Conservation (phyloP, 139 green algal genomes). For the Micractinium conductrix region DNA sequence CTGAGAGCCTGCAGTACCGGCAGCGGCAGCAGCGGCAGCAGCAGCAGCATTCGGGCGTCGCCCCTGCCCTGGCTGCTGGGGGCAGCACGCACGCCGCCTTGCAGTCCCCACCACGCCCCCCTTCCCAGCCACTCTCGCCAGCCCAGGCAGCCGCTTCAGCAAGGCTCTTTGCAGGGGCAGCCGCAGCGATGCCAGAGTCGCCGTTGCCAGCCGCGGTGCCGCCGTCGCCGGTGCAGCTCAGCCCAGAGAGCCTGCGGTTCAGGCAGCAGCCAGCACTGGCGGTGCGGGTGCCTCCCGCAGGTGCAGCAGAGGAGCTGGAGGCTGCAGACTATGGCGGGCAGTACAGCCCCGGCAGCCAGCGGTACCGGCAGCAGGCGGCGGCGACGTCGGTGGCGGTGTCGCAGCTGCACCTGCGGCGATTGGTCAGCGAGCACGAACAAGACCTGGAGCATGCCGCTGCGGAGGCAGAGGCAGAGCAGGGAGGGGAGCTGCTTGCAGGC, state of each 20-base stretch:
- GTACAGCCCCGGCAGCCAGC: constrained; percentile 29
- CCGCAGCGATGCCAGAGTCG: neutral
- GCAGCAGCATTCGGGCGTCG: neutral
- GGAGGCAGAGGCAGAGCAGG: neutral
- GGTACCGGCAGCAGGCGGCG: constrained; percentile 1
- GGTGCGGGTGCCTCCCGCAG: neutral
- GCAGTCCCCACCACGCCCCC: too few relatives aligned
- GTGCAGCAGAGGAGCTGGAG: neutral
- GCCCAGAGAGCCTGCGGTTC: constrained; percentile 5
- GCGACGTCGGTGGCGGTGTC: neutral
- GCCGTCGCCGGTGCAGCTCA: constrained; percentile 10
- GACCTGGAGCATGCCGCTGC: neutral
- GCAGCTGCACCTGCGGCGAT: constrained; percentile 1
- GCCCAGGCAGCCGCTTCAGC: neutral
- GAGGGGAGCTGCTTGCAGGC: too few relatives aligned
- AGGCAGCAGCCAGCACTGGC: neutral
- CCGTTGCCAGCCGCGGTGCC: neutral
- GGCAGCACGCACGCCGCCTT: neutral
- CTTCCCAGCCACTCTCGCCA: neutral
- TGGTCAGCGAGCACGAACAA: neutral
- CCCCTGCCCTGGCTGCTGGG: neutral
- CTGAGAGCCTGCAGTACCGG: too few relatives aligned
- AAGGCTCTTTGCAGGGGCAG: neutral
- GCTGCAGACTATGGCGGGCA: neutral
- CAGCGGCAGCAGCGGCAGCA: neutral